Percentiles rank a stretch among this genome's conserved stretches.
phyloP scores from a whole-genome alignment of 2,329 filamentous ascomycete species.

The Calonectria honghensis region DNA sequence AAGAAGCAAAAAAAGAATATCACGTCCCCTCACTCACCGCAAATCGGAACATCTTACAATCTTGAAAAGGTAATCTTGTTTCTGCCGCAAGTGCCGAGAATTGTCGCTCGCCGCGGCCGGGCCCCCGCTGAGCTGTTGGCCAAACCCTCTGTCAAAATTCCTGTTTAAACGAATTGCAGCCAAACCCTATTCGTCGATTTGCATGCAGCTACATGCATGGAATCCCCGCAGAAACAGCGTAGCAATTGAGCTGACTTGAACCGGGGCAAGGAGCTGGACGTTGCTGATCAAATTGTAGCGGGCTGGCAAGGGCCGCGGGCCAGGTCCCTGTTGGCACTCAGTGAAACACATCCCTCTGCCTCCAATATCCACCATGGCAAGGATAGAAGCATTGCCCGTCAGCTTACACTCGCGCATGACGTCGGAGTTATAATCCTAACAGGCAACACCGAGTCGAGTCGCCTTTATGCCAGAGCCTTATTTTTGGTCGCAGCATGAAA shows the following conservation, averaged over 20 bases:
- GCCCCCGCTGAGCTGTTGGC: not conserved
- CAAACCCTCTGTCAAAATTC: not conserved
- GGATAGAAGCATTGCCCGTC: conserved; percentile 14
- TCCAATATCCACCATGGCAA: conserved; percentile 17
- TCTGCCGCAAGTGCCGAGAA: conserved; percentile 22
- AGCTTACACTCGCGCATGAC: conserved; percentile 18
- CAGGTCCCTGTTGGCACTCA: not conserved
- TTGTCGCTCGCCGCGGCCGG: not conserved
- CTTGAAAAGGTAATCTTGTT: not conserved
- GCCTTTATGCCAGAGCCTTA: not conserved
- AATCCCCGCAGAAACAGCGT: conserved; percentile 23
- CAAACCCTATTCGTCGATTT: conserved; percentile 1
- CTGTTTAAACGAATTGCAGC: conserved; percentile 15
- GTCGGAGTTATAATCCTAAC: not conserved
- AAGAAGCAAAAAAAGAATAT: not conserved
- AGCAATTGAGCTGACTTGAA: conserved; percentile 19
- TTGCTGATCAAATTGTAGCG: conserved; percentile 10
- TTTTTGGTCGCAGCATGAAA: not conserved
- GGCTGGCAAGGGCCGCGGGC: not conserved
- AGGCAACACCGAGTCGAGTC: not conserved
- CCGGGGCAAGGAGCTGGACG: conserved; percentile 1
- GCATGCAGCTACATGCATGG: conserved; percentile 22
- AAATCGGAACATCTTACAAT: not conserved
- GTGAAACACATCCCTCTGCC: conserved; percentile 15
- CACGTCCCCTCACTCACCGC: not conserved